phyloP scores from a whole-genome alignment of 768 basidiomycete genomes.

The Pulveroboletus sp. region DNA sequence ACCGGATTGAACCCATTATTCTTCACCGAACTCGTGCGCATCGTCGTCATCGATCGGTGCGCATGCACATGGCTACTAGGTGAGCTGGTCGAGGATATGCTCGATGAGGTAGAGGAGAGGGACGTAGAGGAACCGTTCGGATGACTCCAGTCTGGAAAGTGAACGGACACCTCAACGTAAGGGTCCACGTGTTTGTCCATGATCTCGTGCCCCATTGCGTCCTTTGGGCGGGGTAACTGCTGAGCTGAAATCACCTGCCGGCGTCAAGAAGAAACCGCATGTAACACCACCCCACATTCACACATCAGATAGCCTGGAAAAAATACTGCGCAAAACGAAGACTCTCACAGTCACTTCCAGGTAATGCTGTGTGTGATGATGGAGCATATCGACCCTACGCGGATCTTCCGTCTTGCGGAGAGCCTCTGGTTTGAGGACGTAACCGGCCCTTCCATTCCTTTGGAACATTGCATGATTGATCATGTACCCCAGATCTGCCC shows the following conservation, averaged over 20 bases:
- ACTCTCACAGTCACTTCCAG: slow-evolving; percentile 58
- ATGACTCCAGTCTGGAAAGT: slow-evolving; percentile 66
- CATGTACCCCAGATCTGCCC: slow-evolving; percentile 77
- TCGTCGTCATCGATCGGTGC: slow-evolving; percentile 45
- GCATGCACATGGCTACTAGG: slow-evolving; percentile 15
- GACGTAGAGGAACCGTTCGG: slow-evolving; percentile 15
- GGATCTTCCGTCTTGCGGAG: slow-evolving; percentile 51
- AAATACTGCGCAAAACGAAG: not conserved
- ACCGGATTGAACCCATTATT: slow-evolving; percentile 91
- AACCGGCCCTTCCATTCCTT: slow-evolving; percentile 82
- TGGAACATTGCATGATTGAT: slow-evolving; percentile 97
- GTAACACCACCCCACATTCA: not conserved
- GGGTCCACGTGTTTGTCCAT: slow-evolving; percentile 62
- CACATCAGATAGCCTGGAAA: not conserved
- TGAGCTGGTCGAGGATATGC: slow-evolving; percentile 1
- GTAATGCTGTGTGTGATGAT: slow-evolving; percentile 49
- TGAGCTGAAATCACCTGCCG: slow-evolving; percentile 77
- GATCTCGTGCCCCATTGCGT: slow-evolving; percentile 57
- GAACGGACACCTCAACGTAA: slow-evolving; percentile 75
- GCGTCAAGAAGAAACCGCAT: not conserved
- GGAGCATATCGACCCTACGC: slow-evolving; percentile 56
- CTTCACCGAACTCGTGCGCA: slow-evolving; percentile 59
- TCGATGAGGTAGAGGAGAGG: slow-evolving; percentile 6
- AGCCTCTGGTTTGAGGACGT: slow-evolving; percentile 82
- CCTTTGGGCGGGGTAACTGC: slow-evolving; percentile 74